Base-by-base conservation (phyloP, 805 yeast genomes). In the Saccharomyces cerevisiae region DNA sequence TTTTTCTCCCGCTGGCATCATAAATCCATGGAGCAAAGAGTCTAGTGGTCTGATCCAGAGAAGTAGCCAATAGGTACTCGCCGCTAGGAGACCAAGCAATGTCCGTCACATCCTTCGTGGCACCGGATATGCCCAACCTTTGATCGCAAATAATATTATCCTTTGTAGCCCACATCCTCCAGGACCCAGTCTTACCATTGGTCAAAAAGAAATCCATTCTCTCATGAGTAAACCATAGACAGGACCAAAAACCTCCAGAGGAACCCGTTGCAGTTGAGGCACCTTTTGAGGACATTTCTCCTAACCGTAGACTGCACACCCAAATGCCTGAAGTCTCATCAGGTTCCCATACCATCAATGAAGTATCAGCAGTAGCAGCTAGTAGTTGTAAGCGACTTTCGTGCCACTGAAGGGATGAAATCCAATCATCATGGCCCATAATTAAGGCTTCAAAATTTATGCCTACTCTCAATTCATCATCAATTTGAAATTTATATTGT, bases 351-450 rank as follows among this genome's bases (percentile, higher is more conserved):
- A 90, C 74, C 87, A 94, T 91, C 50, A 92, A 73, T 0, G 96
- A 87, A 0, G 97, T 86, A 68, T 95, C 99, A 0, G 97, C 92
- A 47, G 96, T 87, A 0, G 96, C 83, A 0, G 97, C 89, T 43
- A 94, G 70, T 31, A 94, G 73, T 58, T 79, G 80, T 32, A 81
- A 64, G 52, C 79, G 76, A 6, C 73, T 67, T 31, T 68, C 69
- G 64, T 85, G 88, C 98, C 99, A 94, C 53, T 78, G 74, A 49
- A 94, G 74, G 9, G 89, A 82, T 2, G 92, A 82, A 27, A 95
- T 84, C 99, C 99, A 94, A 69, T 94, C 99, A 67, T 94, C 99
- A 70, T 94, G 99, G 6, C 99, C 99, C 86, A 94, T 85, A 27
- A 94, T 82, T 56, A 94, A 79, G 0, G 99, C 97, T 64, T 95